Evolutionary conservation across 805 yeast species (phyloP).

Genomic region (Metschnikowia orientalis): DNA sequence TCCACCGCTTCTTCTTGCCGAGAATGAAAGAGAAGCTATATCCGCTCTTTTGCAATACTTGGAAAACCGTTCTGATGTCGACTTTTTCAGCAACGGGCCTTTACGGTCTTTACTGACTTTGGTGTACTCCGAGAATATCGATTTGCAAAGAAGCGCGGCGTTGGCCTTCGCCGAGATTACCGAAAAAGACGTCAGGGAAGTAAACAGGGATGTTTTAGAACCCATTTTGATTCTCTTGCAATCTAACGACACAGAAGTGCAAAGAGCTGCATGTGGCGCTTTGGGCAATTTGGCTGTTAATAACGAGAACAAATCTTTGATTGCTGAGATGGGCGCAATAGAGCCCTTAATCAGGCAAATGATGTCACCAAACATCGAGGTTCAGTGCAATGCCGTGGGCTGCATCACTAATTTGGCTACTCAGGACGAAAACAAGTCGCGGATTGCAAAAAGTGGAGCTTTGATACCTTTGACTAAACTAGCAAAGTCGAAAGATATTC

Average conservation of each 20-base stretch:
- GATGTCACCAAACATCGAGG: constrained; percentile 96
- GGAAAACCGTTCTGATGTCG: constrained; percentile 83
- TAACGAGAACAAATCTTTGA: constrained; percentile 86
- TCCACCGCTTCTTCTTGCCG: constrained; percentile 79
- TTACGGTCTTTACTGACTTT: constrained; percentile 84
- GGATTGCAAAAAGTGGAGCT: constrained; percentile 95
- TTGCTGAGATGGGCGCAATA: constrained; percentile 97
- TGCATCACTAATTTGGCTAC: constrained; percentile 98
- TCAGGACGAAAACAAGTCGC: constrained; percentile 93
- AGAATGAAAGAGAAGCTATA: constrained; percentile 95
- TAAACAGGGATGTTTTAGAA: constrained; percentile 85
- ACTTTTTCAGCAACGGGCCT: constrained; percentile 84
- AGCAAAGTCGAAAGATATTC: constrained; percentile 88
- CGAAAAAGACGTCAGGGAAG: constrained; percentile 90
- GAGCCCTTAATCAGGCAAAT: constrained; percentile 95
- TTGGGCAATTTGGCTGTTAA: constrained; percentile 97
- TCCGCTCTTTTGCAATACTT: constrained; percentile 82
- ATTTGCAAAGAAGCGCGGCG: constrained; percentile 94
- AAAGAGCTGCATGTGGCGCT: constrained; percentile 98
- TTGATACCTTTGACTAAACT: constrained; percentile 88
- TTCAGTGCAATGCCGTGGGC: constrained; percentile 98
- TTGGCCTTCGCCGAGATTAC: constrained; percentile 98
- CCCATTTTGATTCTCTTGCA: constrained; percentile 87
- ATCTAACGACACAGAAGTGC: constrained; percentile 87
- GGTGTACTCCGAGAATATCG: constrained; percentile 92